Percentiles rank a stretch among this genome's conserved stretches.
phyloP scores from a whole-genome alignment of 2,329 filamentous ascomycete genomes.

The Xylaria sp. region DNA sequence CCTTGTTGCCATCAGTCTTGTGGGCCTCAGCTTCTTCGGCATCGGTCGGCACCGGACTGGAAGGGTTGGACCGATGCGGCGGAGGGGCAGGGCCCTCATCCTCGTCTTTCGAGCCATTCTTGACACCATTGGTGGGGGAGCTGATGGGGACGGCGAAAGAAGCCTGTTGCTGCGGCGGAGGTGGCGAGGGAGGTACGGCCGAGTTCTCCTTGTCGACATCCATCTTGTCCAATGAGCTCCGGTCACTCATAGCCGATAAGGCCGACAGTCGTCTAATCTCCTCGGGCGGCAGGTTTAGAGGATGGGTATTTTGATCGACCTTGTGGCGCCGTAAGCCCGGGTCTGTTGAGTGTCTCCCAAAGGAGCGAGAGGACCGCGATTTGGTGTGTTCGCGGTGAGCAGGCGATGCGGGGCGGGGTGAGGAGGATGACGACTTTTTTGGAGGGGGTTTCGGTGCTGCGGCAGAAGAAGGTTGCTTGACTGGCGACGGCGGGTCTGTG shows the following conservation, averaged over 20 bases:
- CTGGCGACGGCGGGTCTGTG: no score
- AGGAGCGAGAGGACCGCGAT: constrained; percentile 49
- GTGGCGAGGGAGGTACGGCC: constrained; percentile 55
- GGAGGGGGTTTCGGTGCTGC: constrained; percentile 25
- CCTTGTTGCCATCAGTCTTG: constrained; percentile 93
- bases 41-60: constrained; percentile 57
- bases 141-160: constrained; percentile 53
- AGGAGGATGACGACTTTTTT: constrained; percentile 29
- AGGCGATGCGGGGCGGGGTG: constrained; percentile 34
- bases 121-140: constrained; percentile 45
- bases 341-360: constrained; percentile 52
- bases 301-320: constrained; percentile 74
- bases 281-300: constrained; percentile 87
- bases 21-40: constrained; percentile 83
- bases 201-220: constrained; percentile 72
- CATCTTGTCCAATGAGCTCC: constrained; percentile 63
- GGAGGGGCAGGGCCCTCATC: constrained; percentile 66
- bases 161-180: constrained; percentile 46
- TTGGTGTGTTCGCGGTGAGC: constrained; percentile 38
- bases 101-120: constrained; percentile 45
- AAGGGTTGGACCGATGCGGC: constrained; percentile 68
- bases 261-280: constrained; percentile 77
- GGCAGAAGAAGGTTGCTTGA: constrained; percentile 20
- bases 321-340: constrained; percentile 54
- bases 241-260: constrained; percentile 64